Percentiles rank a stretch among this genome's conserved stretches.
These are phyloP conservation scores for Aspergillus clavatus DNA, from an alignment of 2,329 filamentous ascomycete genomes.

Conservation along the genomic window DNA sequence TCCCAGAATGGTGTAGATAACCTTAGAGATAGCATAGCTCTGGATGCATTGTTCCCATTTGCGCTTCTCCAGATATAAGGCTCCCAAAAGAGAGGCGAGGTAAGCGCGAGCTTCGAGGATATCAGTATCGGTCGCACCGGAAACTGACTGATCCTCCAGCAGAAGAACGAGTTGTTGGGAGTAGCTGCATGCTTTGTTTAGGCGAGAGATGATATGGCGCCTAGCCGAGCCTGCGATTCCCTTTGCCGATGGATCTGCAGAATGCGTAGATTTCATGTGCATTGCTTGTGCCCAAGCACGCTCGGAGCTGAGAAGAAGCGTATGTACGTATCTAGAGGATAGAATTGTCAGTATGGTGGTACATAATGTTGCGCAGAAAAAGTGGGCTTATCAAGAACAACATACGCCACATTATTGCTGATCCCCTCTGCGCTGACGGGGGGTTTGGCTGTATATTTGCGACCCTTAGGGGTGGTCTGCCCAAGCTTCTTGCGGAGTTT, in stretches of 20 bases:
- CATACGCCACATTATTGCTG: conserved; percentile 69
- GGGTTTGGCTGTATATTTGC: conserved; percentile 72
- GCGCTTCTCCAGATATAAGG: conserved; percentile 79
- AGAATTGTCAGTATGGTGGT: conserved; percentile 10
- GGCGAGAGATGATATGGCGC: conserved; percentile 81
- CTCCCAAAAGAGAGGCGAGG: conserved; percentile 67
- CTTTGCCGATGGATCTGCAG: conserved; percentile 66
- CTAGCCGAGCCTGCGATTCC: conserved; percentile 73
- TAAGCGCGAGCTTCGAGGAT: conserved; percentile 85
- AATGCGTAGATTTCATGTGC: conserved; percentile 81
- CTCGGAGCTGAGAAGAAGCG: conserved; percentile 83
- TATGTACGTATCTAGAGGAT: conserved; percentile 60
- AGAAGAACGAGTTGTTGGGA: conserved; percentile 64
- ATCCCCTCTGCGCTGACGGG: conserved; percentile 71
- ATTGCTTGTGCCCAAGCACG: conserved; percentile 93
- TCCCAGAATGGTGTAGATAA: conserved; percentile 76
- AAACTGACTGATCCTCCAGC: conserved; percentile 59
- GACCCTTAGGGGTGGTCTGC: conserved; percentile 75
- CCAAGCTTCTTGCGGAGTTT: conserved; percentile 80
- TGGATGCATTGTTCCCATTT: conserved; percentile 74
- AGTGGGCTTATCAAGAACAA: conserved; percentile 1
- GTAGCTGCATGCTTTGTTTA: conserved; percentile 70
- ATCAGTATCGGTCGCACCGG: conserved; percentile 64
- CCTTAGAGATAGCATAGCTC: conserved; percentile 68
- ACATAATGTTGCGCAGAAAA: not conserved